Base-by-base conservation (phyloP, 2,329 filamentous ascomycete genomes). In the Xylariales sp. region DNA sequence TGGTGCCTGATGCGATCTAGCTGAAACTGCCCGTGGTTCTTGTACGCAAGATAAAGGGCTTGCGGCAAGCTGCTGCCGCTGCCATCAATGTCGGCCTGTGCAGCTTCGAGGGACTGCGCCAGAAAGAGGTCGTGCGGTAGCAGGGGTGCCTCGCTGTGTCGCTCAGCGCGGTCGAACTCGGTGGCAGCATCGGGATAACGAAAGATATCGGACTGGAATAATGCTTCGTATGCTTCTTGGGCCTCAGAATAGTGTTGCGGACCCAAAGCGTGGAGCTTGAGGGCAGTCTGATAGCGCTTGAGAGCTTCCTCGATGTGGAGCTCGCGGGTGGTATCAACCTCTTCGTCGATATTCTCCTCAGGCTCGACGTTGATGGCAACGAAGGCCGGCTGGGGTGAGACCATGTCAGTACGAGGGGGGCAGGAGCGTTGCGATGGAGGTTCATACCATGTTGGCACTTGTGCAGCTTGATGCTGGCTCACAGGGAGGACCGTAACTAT, bases 251-350 rank as follows among this genome's bases (percentile, higher is more conserved):
- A 93, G 38, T 81, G 86, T 14, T 68, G 67, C 1, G 86, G 81
- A 2, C 93, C 90, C 63, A 95, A 88, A 2, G 91, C 84, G 57
- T 98, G 93, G 48, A 90, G 80, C 60, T 91, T 95, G 41, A 98
- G 69, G 32, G 93, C 93, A 51, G 75, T 83, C 56, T 97, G 90
- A 59, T 96, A 98, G 24, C 91, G 78, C 65, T 96, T 97, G 45
- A 98, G 70, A 33, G 93, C 90, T 66, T 98, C 93, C 55, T 98
- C 93, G 55, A 97, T 91, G 72, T 85, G 90, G 37, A 98, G 81
- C 62, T 97, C 91, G 60, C 91, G 93, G 23, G 90, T 95, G 53
- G 93, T 89, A 60, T 98, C 93, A 55, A 95, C 71, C 63, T 96
- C 90, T 52, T 95, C 88, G 57, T 95, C 89, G 47, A 84, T 71